Conservation (phyloP, 306 rosid genomes). For the Luffa aegyptiaca region DNA sequence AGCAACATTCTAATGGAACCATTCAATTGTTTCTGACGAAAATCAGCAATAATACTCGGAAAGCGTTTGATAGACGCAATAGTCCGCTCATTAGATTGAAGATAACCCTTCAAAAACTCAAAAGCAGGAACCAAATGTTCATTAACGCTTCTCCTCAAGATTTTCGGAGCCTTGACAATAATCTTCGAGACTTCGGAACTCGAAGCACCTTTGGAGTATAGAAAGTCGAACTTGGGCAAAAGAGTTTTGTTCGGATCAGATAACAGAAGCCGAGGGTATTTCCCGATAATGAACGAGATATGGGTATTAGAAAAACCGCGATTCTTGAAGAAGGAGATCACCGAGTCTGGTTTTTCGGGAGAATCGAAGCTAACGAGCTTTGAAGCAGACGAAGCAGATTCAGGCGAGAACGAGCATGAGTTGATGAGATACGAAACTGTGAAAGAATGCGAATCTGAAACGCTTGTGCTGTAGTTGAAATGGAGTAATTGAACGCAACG, state of each 20-base stretch:
- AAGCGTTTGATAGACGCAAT: not conserved
- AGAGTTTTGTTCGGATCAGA: slow-evolving; percentile 17
- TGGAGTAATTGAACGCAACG: not conserved
- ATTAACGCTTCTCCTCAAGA: slow-evolving; percentile 9
- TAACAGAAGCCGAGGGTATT: not conserved
- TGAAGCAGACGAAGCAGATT: slow-evolving; percentile 6
- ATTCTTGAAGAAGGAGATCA: slow-evolving; percentile 14
- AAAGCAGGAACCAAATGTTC: slow-evolving; percentile 15
- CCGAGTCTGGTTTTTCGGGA: slow-evolving; percentile 4
- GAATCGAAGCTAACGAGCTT: slow-evolving; percentile 6
- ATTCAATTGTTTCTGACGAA: not conserved
- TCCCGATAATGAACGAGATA: not conserved
- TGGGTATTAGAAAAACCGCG: slow-evolving; percentile 15
- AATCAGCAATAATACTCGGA: not conserved
- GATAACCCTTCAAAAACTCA: slow-evolving; percentile 15
- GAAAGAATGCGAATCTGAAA: not conserved
- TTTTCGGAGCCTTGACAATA: not conserved
- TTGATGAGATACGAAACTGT: slow-evolving; percentile 17
- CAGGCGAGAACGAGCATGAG: slow-evolving; percentile 19
- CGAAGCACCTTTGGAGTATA: slow-evolving; percentile 25
- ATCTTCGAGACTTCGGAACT: slow-evolving; percentile 6
- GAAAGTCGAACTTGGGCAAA: slow-evolving; percentile 29
- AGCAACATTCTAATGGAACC: slow-evolving; percentile 15
- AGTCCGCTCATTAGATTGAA: slow-evolving; percentile 14
- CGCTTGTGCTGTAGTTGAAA: not conserved